Base-by-base conservation (phyloP, 148 eudicot species). In the Diospyros kaki region DNA sequence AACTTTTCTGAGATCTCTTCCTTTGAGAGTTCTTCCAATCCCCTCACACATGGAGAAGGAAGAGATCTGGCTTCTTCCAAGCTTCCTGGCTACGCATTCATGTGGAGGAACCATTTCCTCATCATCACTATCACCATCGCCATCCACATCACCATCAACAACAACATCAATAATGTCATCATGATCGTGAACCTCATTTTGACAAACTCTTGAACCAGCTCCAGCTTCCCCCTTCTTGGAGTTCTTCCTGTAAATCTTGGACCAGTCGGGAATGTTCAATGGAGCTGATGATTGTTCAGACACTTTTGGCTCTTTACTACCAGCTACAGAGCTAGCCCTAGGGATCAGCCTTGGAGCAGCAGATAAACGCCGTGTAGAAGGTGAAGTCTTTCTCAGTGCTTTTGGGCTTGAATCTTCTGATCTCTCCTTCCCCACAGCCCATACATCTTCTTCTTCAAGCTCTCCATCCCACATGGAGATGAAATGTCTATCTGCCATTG, bases 21-120 rank as follows among this genome's bases (percentile, higher is more conserved):
- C 97, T 83, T 93, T 93, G 54, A 93, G 93, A 48, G 95, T 93
- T 77, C 98, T 90, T n/a, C 98, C 98, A 82, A 85, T 78, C 5
- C 97, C 97, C 84, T 90, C 97, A 75, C 88, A 89, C 76, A 93
- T 89, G 1, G 95, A 90, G 28, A 76, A 87, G 1, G 93, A 90
- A 58, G 93, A 81, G 69, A 87, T 87, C 78, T 88, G 90, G 58
- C 83, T 89, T 51, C 89, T 86, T 17, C 90, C 91, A 51, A 87
- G 73, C 84, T 86, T 93, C 72, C 82, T 87, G 14, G 95, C 93
- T 14, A 93, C 46, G 58, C 77, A 87, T 78, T 90, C 97, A 90
- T 93, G 97, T 18, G 97, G 97, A 55, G 97, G 97, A 2, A 93
- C 71, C 81, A 90, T 83, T 45, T 72, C 89, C 15, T 70, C 91